These are phyloP conservation scores for Amoebophrya sp. DNA, from an alignment of 169 alveolate species.

Conservation along the genomic window DNA sequence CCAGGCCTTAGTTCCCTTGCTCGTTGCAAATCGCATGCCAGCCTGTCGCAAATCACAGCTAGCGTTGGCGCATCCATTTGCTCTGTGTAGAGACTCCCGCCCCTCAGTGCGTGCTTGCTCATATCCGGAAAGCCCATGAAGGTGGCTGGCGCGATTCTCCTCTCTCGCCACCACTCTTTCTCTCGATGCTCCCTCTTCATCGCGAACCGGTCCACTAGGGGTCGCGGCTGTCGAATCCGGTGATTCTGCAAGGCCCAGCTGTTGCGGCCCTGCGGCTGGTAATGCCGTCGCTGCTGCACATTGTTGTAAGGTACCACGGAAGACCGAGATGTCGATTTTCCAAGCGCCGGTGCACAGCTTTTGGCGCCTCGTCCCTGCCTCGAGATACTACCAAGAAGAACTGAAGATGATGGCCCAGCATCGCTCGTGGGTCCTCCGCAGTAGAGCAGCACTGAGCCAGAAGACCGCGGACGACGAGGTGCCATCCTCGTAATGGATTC, in stretches of 20 bases:
- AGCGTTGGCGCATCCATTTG: conserved; percentile 16
- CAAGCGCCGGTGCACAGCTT: too few species aligned
- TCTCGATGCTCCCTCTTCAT: conserved; percentile 5
- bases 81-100: conserved; percentile 22
- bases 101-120: not conserved
- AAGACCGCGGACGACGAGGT: too few species aligned
- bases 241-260: conserved; percentile 23
- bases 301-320: not conserved
- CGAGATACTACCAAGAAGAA: too few species aligned
- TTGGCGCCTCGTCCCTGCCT: too few species aligned
- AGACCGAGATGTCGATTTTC: too few species aligned
- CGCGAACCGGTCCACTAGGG: conserved; percentile 3
- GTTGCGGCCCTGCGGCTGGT: conserved; percentile 5
- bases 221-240: conserved; percentile 24
- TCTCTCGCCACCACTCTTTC: conserved; percentile 35
- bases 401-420: too few species aligned
- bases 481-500: too few species aligned
- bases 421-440: too few species aligned
- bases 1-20: not conserved
- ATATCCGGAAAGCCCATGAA: conserved; percentile 34
- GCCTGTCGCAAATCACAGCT: not conserved
- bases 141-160: conserved; percentile 29
- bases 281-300: not conserved
- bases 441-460: too few species aligned
- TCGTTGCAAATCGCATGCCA: not conserved